phyloP scores from a whole-genome alignment of 169 alveolate genomes.

The Eimeria sp. region DNA sequence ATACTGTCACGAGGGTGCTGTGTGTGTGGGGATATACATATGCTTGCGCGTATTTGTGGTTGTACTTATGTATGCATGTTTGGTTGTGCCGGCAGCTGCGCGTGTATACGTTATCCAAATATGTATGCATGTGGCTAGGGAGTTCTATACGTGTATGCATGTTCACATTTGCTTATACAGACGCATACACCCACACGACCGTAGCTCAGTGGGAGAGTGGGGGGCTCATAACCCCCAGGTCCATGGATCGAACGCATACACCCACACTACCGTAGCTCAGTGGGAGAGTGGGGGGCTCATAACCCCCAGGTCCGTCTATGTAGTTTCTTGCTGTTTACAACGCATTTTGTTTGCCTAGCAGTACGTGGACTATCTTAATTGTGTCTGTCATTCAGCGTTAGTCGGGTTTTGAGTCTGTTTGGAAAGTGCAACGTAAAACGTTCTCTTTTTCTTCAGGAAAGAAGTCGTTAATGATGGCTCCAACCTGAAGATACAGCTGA shows the following conservation, averaged over 20 bases:
- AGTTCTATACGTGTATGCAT: not conserved
- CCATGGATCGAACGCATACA: slow-evolving; percentile 98
- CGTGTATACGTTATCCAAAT: not conserved
- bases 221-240: slow-evolving; percentile 98
- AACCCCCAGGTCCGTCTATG: slow-evolving; percentile 84
- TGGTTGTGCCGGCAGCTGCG: not conserved
- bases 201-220: slow-evolving; percentile 98
- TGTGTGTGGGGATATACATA: not conserved
- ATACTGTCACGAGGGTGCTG: not conserved
- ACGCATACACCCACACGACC: slow-evolving; percentile 82
- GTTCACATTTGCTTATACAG: not conserved
- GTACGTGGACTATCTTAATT: not conserved
- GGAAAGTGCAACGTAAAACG: not conserved
- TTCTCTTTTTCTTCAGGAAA: slow-evolving; percentile 1
- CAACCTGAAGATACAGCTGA: slow-evolving; percentile 16
- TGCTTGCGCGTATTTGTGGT: not conserved
- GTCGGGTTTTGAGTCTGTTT: not conserved
- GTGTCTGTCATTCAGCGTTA: not conserved
- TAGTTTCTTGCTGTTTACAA: not conserved
- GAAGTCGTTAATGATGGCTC: slow-evolving; percentile 39
- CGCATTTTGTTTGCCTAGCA: not conserved
- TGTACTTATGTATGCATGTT: not conserved
- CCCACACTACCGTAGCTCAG: slow-evolving; percentile 94
- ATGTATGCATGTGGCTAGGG: not conserved
- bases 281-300: slow-evolving; percentile 98